Base-by-base conservation (phyloP, 495 filamentous ascomycete species). In the Neurospora sublineolata region DNA sequence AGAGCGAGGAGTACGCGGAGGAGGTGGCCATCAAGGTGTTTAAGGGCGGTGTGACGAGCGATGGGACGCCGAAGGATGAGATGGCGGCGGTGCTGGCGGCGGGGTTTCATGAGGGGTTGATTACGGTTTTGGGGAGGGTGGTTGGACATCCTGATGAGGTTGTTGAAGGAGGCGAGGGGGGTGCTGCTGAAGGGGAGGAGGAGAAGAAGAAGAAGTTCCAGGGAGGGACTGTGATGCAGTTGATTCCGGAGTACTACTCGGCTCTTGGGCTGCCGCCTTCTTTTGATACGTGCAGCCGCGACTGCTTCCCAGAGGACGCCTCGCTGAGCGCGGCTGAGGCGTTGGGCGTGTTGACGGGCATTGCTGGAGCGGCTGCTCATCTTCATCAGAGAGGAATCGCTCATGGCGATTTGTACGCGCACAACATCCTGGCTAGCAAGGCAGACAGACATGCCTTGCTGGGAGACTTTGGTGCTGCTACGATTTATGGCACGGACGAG, bases 1-100 rank as follows among this genome's bases (percentile, higher is more conserved):
- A 76, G 11, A 73, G 75, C 16, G 70, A 71, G 6, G 64, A 69
- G 10, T 79, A 75, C 37, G 74, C 73, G 14, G 79, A 81, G 44
- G 77, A 82, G 23, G 83, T 86, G 7, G 83, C 83, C 18, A 76
- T 86, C 73, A 84, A 84, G 69, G 72, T 86, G 12, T 86, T 84
- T 73, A 80, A 78, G 41, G 82, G 81, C 37, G 52, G 52, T 4
- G 75, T 82, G 14, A 80, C 80, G 7, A 81, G 76, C 68, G 81
- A 83, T 68, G 82, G 83, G 37, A 79, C 78, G 12, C 82, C 83
- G 1, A 75, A 75, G 16, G 83, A 85, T 69, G 84, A 84, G 73
- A 79, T 85, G 80, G 74, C 77, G 10, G 81, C 82, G 4, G 81
- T 78, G 69, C 74, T 83, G 71, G 76, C 78, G 2, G 83, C 83